These are phyloP conservation scores for Gonapodya prolifera DNA, from an alignment of 192 early-diverging fungal genomes.

Conservation along the genomic window DNA sequence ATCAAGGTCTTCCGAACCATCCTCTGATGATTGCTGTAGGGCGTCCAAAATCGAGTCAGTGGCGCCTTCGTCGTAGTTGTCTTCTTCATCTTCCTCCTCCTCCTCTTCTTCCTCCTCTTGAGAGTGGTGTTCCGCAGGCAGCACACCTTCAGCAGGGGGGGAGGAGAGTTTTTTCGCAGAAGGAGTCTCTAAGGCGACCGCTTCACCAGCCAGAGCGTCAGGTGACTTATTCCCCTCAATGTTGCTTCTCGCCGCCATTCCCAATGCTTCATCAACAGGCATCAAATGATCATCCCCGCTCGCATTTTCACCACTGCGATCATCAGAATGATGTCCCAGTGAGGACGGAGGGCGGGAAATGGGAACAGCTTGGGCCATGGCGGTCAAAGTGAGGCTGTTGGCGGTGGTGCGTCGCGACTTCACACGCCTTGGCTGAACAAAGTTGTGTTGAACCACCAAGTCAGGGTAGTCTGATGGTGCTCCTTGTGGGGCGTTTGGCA, in stretches of 20 bases:
- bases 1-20: slow-evolving; percentile 28
- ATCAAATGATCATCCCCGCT: neutral
- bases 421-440: neutral
- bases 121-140: neutral
- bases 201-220: neutral
- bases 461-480: neutral
- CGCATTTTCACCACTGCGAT: neutral
- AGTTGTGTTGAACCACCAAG: neutral
- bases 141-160: neutral
- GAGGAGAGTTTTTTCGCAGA: neutral
- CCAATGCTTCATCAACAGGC: neutral
- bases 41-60: neutral
- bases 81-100: neutral
- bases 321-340: too few relatives aligned
- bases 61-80: neutral
- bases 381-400: neutral
- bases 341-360: too few relatives aligned
- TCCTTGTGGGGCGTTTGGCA: too few relatives aligned
- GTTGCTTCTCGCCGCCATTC: neutral
- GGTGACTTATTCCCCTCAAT: neutral
- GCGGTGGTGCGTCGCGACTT: neutral
- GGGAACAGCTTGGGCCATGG: neutral
- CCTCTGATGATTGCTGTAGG: neutral
- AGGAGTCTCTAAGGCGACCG: neutral
- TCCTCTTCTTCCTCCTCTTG: neutral